These are phyloP conservation scores for Trichoderma guizhouense DNA, from an alignment of 2,329 filamentous ascomycete genomes.

Conservation along the genomic window DNA sequence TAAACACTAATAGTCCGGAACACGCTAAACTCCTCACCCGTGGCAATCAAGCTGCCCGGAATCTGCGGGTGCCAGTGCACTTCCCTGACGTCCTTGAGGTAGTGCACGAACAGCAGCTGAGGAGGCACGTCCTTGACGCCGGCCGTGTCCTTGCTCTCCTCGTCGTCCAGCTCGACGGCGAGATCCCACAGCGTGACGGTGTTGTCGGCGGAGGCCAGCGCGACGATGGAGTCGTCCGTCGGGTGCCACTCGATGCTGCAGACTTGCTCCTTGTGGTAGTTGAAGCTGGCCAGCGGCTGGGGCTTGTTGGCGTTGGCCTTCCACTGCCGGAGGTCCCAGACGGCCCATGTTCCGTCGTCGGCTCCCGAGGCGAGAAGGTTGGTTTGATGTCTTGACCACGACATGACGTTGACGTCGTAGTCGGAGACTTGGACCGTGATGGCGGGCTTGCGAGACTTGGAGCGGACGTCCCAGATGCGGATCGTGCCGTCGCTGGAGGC, in stretches of 20 bases:
- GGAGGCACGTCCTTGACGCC: conserved; percentile 88
- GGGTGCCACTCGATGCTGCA: conserved; percentile 97
- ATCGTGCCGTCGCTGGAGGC: conserved; percentile 92
- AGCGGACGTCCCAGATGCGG: conserved; percentile 92
- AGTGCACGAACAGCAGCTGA: conserved; percentile 94
- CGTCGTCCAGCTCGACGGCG: conserved; percentile 92
- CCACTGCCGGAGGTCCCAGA: conserved; percentile 96
- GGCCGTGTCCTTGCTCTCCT: conserved; percentile 87
- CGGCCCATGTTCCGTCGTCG: conserved; percentile 89
- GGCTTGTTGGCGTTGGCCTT: conserved; percentile 63
- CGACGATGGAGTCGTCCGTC: conserved; percentile 91
- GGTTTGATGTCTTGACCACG: conserved; percentile 84
- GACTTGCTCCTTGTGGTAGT: conserved; percentile 94
- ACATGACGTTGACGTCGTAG: conserved; percentile 92
- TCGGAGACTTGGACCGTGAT: conserved; percentile 80
- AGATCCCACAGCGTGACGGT: conserved; percentile 96
- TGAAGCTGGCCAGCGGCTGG: conserved; percentile 85
- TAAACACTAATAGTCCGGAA: conserved; percentile 82
- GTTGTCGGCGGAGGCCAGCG: conserved; percentile 87
- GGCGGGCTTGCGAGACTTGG: conserved; percentile 84
- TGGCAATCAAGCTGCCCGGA: conserved; percentile 82
- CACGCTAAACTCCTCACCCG: conserved; percentile 83
- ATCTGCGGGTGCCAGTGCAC: conserved; percentile 98
- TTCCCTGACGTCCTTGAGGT: conserved; percentile 92
- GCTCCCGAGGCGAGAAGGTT: conserved; percentile 90